Conservation (phyloP, 1,284 basidiomycete species). For the Schizophyllum commune region DNA sequence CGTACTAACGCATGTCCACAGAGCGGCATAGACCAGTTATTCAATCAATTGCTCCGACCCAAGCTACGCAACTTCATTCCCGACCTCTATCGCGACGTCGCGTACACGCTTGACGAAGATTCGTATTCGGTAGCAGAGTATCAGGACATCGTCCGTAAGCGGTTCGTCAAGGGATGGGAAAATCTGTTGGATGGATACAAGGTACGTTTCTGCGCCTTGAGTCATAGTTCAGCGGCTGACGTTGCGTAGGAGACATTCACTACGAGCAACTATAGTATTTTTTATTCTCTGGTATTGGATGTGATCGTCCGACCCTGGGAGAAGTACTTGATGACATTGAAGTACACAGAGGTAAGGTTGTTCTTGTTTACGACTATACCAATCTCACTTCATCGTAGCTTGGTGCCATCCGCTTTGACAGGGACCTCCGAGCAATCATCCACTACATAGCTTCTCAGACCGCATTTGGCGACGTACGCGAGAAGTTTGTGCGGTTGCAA, state of each 20-base stretch:
- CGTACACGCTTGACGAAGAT: conserved; percentile 88
- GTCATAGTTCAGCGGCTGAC: background rate
- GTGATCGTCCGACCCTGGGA: conserved; percentile 92
- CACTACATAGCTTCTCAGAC: conserved; percentile 83
- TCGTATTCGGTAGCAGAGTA: conserved; percentile 78
- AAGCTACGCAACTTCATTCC: conserved; percentile 75
- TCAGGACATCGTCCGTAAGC: conserved; percentile 78
- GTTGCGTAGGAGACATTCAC: conserved; percentile 68
- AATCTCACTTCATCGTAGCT: conserved; percentile 43
- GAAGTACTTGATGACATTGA: conserved; percentile 72
- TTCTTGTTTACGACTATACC: background rate
- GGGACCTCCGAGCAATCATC: conserved; percentile 81
- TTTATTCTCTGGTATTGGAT: conserved; percentile 83
- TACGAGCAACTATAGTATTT: conserved; percentile 78
- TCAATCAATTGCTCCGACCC: conserved; percentile 87
- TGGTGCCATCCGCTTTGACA: conserved; percentile 95
- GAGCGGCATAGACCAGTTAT: conserved; percentile 87
- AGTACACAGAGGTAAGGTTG: conserved; percentile 75
- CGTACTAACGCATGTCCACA: conserved; percentile 21
- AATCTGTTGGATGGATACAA: conserved; percentile 77
- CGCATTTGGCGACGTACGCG: conserved; percentile 79
- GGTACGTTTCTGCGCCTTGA: conserved; percentile 31
- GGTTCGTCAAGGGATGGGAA: conserved; percentile 87
- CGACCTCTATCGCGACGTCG: conserved; percentile 86
- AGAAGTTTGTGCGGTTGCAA: conserved; percentile 87